Evolutionary conservation across 345 rosid genomes (phyloP), one percentile per base, ranked within the genome.

Genomic region (Physaria fendleri): DNA sequence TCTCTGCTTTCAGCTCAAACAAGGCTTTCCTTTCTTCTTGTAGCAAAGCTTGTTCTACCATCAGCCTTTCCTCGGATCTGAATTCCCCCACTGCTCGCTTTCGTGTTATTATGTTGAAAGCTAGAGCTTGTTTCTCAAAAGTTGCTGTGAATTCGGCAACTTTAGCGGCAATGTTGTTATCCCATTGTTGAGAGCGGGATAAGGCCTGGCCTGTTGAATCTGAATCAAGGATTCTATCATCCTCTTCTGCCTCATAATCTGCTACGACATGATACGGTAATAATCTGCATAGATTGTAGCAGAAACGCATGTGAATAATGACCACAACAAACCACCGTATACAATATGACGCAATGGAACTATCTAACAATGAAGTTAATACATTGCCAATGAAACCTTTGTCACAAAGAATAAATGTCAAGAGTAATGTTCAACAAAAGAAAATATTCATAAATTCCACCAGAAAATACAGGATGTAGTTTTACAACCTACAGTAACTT

Each of bases 161-260:
- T 79, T 94, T 85, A 34, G 88, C 87, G 7, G 92, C 97, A 49
- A 87, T 90, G 69, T 90, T 90, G 69, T 80, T 73, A 69, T 94
- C 97, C 97, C 96, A 87, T 57, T 90, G 93, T 69, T 94, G 99
- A 17, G 87, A 82, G 40, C 96, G 92, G 50, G 96, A 94, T 54
- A 81, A 80, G 76, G 92, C 77, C 69, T 79, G 89, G 14, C 97
- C 99, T 8, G 95, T 85, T 65, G 96, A 79, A 71, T 90, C 99
- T 6, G 97, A 85, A 82, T 94, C 97, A 45, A 94, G 96, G 70
- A 90, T 90, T 64, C 88, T 82, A 66, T 87, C 99, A 57, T 94
- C 97, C 69, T 94, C 99, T 70, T 90, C 99, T 20, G 97, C 96
- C 80, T 94, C 97, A 64, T 85, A 94, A 74, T 94, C 96, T 30